Percentiles rank a stretch among this genome's conserved stretches.
These are phyloP conservation scores for Marchantia paleacea DNA, from an alignment of 225 moss, liverwort and hornwort genomes.

Conservation along the genomic window DNA sequence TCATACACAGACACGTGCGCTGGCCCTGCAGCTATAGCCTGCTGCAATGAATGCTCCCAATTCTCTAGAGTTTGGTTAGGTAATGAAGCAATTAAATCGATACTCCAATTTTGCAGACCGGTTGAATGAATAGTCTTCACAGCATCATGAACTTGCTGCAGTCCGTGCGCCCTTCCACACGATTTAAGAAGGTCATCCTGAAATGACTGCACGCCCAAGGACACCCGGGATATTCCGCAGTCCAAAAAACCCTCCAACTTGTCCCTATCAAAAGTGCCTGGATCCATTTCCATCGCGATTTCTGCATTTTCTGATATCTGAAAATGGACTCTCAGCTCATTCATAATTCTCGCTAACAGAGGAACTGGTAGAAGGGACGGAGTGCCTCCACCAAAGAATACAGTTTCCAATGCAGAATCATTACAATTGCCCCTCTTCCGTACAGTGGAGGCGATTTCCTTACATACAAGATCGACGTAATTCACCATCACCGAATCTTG, in stretches of 20 bases:
- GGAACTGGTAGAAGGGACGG: slow-evolving; percentile 75
- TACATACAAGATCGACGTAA: slow-evolving; percentile 79
- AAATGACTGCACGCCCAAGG: slow-evolving; percentile 91
- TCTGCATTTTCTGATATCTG: slow-evolving; percentile 59
- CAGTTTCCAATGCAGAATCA: slow-evolving; percentile 45
- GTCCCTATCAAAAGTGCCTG: slow-evolving; percentile 71
- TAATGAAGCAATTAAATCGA: slow-evolving; percentile 83
- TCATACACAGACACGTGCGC: slow-evolving; percentile 83
- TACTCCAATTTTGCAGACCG: slow-evolving; percentile 75
- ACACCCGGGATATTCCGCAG: slow-evolving; percentile 74
- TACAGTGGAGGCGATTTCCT: slow-evolving; percentile 71
- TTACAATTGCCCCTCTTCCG: slow-evolving; percentile 21
- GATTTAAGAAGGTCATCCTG: slow-evolving; percentile 61
- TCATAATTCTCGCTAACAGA: slow-evolving; percentile 62
- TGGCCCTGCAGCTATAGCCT: slow-evolving; percentile 61
- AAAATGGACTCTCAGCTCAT: slow-evolving; percentile 48
- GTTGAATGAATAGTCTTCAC: slow-evolving; percentile 63
- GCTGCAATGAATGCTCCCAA: slow-evolving; percentile 73
- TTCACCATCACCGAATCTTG: slow-evolving; percentile 65
- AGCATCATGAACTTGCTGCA: slow-evolving; percentile 77
- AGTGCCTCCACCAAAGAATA: slow-evolving; percentile 95
- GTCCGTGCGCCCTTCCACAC: slow-evolving; percentile 79
- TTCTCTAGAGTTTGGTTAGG: slow-evolving; percentile 66
- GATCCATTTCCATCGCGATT: slow-evolving; percentile 96
- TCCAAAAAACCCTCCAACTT: slow-evolving; percentile 60